phyloP scores from a whole-genome alignment of 1,284 basidiomycete species.

The Wallemia mellicola region DNA sequence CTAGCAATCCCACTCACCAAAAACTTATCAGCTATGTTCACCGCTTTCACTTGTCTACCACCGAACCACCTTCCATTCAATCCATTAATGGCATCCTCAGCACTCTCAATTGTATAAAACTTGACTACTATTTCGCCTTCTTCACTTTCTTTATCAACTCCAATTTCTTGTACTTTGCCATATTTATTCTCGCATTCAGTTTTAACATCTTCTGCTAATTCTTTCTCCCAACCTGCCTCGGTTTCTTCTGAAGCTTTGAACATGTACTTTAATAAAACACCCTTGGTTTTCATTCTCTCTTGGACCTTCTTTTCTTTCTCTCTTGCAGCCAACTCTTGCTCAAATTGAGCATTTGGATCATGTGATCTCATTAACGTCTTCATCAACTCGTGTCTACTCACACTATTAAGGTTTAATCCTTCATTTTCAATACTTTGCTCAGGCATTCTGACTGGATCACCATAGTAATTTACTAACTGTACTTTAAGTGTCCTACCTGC shows the following conservation, averaged over 20 bases:
- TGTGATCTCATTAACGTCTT: constrained; percentile 90
- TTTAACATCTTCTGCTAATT: constrained; percentile 84
- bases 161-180: constrained; percentile 56
- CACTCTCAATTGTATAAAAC: constrained; percentile 46
- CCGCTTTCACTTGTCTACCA: constrained; percentile 51
- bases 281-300: constrained; percentile 39
- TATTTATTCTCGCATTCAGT: constrained; percentile 76
- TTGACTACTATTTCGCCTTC: constrained; percentile 97
- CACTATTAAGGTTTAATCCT: constrained; percentile 58
- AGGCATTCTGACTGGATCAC: background rate
- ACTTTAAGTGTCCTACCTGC: constrained; percentile 45
- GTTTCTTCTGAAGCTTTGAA: constrained; percentile 92
- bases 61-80: constrained; percentile 90
- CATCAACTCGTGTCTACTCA: constrained; percentile 88
- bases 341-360: constrained; percentile 19
- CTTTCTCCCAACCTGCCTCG: constrained; percentile 81
- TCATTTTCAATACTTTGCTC: background rate
- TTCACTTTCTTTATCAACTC: constrained; percentile 75
- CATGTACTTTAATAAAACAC: constrained; percentile 74
- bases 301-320: constrained; percentile 9
- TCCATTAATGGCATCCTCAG: constrained; percentile 55
- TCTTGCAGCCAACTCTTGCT: background rate
- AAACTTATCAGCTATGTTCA: constrained; percentile 10
- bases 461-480: background rate
- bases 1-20: background rate